Conservation (phyloP, 352 stramenopile species). For the Phytophthora boehmeriae region DNA sequence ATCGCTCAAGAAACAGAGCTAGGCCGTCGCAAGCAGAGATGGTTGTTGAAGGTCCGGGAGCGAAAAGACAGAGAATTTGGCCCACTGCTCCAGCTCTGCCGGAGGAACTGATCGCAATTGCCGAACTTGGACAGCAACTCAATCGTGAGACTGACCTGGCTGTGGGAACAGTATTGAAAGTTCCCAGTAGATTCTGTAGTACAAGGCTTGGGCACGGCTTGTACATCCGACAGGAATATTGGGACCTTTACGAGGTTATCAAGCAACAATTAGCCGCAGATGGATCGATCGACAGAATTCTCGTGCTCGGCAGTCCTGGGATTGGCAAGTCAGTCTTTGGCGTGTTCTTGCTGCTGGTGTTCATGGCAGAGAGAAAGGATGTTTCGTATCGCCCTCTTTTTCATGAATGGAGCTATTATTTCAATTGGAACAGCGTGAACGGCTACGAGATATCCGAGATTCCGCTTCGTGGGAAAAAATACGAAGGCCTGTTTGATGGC, state of each 20-base stretch:
- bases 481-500: constrained; percentile 24
- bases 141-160: not conserved
- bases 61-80: not conserved
- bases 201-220: constrained; percentile 5
- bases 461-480: not conserved
- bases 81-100: not conserved
- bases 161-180: not conserved
- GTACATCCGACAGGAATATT: constrained; percentile 32
- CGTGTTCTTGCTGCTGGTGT: constrained; percentile 25
- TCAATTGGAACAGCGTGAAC: constrained; percentile 11
- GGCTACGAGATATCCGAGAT: constrained; percentile 4
- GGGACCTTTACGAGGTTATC: constrained; percentile 18
- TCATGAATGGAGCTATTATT: constrained; percentile 8
- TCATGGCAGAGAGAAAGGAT: constrained; percentile 26
- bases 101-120: not conserved
- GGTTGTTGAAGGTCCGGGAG: no score
- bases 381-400: constrained; percentile 20
- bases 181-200: not conserved
- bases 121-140: not conserved
- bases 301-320: constrained; percentile 22
- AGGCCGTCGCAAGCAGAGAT: no score
- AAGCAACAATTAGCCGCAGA: not conserved
- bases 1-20: no score
- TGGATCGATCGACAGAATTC: not conserved
- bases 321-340: constrained; percentile 32